Evolutionary conservation across 768 basidiomycete species (phyloP), one percentile per base, ranked within the genome.

Genomic region (Lactarius tabidus): DNA sequence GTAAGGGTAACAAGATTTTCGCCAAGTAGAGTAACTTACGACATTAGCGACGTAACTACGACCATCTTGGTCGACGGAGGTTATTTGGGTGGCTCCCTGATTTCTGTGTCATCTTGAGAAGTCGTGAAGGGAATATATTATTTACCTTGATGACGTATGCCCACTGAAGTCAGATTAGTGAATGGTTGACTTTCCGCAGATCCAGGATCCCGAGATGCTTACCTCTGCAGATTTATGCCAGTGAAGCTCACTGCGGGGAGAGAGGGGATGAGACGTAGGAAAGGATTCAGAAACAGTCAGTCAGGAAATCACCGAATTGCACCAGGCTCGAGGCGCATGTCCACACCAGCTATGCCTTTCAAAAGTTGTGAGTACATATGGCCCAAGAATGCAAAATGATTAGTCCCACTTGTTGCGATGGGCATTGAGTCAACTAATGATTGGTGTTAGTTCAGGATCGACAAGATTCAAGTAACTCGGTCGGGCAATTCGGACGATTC

Each of bases 341-440:
- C 69, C 28, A 75, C 75, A 6, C 74, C 74, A 17, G 76, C 72
- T n/a, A 75, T 63, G 17, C 55, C 74, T 65, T n/a, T 35, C 10
- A 41, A 6, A 53, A 45, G 36, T 23, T 17, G 23, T 54, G 45
- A 31, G 48, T 26, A 51, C 15, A 18, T n/a, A 29, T 45, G 20
- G 23, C 29, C 6, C 23, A 28, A 23, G 36, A 41, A 33, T 6
- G 28, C 14, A 53, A 35, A 33, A 20, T 20, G 33, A 59, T n/a
- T 12, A 29, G 8, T 9, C 72, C 38, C 67, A 80, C 82, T 76
- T 36, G 74, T 78, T 3, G 84, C 84, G 28, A 84, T 76, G 3
- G 84, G 84, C 81, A 85, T 77, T 1, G 73, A 70, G 38, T 73
- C 73, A 59, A 77, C 84, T 84, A 58, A 18, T 66, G 38, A 31